These are phyloP conservation scores for Penicillium sp. DNA, from an alignment of 2,329 filamentous ascomycete species.

Conservation along the genomic window DNA sequence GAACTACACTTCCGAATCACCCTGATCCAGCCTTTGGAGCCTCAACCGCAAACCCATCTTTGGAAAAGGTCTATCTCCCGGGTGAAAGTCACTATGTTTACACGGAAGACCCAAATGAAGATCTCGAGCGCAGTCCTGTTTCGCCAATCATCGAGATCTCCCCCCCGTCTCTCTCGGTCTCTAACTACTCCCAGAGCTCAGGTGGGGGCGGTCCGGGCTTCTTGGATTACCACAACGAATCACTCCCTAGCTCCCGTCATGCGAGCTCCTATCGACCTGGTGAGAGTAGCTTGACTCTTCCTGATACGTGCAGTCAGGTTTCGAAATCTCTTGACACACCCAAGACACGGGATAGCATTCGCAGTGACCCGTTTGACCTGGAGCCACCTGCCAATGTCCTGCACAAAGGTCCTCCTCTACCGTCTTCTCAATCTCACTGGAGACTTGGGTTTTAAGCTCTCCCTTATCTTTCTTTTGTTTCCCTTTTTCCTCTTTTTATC, in stretches of 20 bases:
- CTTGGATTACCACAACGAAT: constrained; percentile 9
- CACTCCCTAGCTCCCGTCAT: neutral
- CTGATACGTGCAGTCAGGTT: neutral
- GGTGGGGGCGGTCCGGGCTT: neutral
- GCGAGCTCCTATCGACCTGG: constrained; percentile 1
- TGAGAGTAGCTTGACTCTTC: constrained; percentile 1
- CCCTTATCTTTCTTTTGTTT: neutral
- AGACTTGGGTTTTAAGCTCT: neutral
- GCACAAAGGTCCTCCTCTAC: neutral
- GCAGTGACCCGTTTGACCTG: constrained; percentile 39
- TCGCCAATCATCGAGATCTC: constrained; percentile 14
- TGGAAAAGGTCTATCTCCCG: constrained; percentile 4
- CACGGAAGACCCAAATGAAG: neutral
- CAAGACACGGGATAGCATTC: constrained; percentile 23
- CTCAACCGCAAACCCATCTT: constrained; percentile 7
- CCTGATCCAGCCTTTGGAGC: neutral
- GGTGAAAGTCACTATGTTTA: neutral
- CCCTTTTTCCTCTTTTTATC: neutral
- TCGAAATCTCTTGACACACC: constrained; percentile 6
- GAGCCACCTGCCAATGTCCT: constrained; percentile 37
- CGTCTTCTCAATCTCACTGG: neutral
- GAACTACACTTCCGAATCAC: neutral
- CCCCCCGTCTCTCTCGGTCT: constrained; percentile 14
- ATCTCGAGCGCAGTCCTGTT: constrained; percentile 4
- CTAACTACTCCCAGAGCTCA: constrained; percentile 16